Evolutionary conservation across 2,329 filamentous ascomycete genomes (phyloP).

Genomic region (Colletotrichum echinochloae): DNA sequence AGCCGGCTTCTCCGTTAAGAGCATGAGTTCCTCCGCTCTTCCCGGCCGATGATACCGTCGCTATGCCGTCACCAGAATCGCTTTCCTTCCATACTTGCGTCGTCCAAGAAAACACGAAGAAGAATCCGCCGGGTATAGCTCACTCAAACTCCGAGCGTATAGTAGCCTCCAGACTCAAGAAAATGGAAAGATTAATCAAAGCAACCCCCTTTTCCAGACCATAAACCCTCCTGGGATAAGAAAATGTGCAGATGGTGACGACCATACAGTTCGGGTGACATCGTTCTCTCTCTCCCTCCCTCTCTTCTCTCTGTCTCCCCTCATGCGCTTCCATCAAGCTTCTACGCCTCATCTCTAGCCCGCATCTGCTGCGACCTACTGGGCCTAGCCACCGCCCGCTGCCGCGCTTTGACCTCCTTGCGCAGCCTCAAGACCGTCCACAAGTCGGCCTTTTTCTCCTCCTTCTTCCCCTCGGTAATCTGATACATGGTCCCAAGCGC

Average conservation of each 20-base stretch:
- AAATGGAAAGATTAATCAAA: neutral
- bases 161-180: neutral
- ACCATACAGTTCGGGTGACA: neutral
- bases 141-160: constrained; percentile 2
- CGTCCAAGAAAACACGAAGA: neutral
- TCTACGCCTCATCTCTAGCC: neutral
- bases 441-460: constrained; percentile 44
- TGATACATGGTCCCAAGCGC: constrained; percentile 39
- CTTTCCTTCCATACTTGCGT: neutral
- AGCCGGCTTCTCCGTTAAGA: neutral
- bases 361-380: constrained; percentile 4
- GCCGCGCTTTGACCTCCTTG: constrained; percentile 48
- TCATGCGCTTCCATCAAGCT: constrained; percentile 16
- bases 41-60: neutral
- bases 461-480: constrained; percentile 40
- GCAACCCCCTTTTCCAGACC: neutral
- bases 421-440: constrained; percentile 47
- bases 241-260: neutral
- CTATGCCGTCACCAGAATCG: neutral
- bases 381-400: constrained; percentile 41
- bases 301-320: too few relatives aligned
- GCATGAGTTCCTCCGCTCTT: neutral
- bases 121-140: constrained; percentile 20
- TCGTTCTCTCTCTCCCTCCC: too few relatives aligned
- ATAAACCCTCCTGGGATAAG: neutral